These are phyloP conservation scores for Staphylotrichum tortipilum DNA, from an alignment of 495 filamentous ascomycete genomes.

Conservation along the genomic window DNA sequence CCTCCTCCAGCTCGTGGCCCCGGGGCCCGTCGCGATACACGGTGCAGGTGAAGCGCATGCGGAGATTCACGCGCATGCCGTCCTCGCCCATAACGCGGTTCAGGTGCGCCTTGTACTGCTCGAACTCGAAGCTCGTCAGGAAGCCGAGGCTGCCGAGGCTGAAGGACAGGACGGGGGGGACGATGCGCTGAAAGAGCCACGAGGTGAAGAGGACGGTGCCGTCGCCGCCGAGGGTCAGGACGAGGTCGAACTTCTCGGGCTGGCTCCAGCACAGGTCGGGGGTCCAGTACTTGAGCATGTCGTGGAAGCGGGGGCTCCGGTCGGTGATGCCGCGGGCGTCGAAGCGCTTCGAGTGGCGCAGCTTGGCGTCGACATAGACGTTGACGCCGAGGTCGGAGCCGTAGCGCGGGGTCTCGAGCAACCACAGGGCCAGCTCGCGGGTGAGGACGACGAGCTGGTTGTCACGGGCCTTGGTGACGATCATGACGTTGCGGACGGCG, in stretches of 20 bases:
- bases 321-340: constrained; percentile 63
- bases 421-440: constrained; percentile 74
- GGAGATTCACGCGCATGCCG: constrained; percentile 89
- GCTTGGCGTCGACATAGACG: constrained; percentile 90
- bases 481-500: constrained; percentile 85
- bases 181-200: constrained; percentile 89
- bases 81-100: constrained; percentile 80
- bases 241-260: constrained; percentile 86
- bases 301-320: constrained; percentile 58
- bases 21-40: constrained; percentile 59
- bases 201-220: constrained; percentile 88
- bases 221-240: constrained; percentile 85
- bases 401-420: constrained; percentile 76
- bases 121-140: constrained; percentile 86
- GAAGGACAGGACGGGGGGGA: constrained; percentile 84
- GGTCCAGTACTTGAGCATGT: constrained; percentile 88
- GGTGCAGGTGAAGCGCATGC: constrained; percentile 96
- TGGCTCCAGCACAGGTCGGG: constrained; percentile 85
- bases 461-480: constrained; percentile 92
- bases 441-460: constrained; percentile 81
- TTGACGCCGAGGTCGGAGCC: constrained; percentile 70
- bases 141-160: constrained; percentile 84
- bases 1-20: constrained; percentile 53
- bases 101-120: constrained; percentile 69
- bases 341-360: constrained; percentile 80